Evolutionary conservation across 1,284 basidiomycete genomes (phyloP).

Genomic region (Trametes sp.): DNA sequence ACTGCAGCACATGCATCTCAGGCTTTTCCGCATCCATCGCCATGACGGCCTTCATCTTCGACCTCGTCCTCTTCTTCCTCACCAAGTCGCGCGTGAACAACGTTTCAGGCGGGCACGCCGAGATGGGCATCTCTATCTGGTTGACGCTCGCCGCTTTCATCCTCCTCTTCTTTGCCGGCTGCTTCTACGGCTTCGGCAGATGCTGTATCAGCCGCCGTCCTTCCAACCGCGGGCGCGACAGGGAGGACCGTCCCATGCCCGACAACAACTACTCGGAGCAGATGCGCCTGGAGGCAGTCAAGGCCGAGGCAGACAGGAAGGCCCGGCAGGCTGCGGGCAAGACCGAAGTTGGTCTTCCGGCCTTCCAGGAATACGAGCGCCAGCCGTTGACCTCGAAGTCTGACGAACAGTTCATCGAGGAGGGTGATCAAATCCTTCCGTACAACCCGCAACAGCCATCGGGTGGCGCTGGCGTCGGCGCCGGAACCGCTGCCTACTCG

Average conservation of each 20-base stretch:
- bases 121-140: constrained; percentile 85
- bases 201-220: constrained; percentile 75
- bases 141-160: constrained; percentile 87
- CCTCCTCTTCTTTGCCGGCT: constrained; percentile 84
- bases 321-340: constrained; percentile 60
- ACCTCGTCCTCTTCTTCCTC: constrained; percentile 86
- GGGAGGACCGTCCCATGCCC: constrained; percentile 33
- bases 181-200: constrained; percentile 82
- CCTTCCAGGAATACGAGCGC: constrained; percentile 71
- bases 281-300: constrained; percentile 81
- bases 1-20: constrained; percentile 84
- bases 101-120: constrained; percentile 71
- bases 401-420: constrained; percentile 49
- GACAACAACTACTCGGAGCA: constrained; percentile 59
- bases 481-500: constrained; percentile 36
- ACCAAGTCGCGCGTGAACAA: constrained; percentile 80
- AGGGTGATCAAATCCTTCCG: constrained; percentile 59
- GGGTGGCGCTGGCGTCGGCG: constrained; percentile 34
- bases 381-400: constrained; percentile 64
- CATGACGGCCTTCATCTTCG: constrained; percentile 86
- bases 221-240: constrained; percentile 42
- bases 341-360: constrained; percentile 72
- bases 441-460: constrained; percentile 30
- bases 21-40: constrained; percentile 79
- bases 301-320: constrained; percentile 83